These are phyloP conservation scores for Cadophora gregata DNA, from an alignment of 2,329 filamentous ascomycete genomes.

Conservation along the genomic window DNA sequence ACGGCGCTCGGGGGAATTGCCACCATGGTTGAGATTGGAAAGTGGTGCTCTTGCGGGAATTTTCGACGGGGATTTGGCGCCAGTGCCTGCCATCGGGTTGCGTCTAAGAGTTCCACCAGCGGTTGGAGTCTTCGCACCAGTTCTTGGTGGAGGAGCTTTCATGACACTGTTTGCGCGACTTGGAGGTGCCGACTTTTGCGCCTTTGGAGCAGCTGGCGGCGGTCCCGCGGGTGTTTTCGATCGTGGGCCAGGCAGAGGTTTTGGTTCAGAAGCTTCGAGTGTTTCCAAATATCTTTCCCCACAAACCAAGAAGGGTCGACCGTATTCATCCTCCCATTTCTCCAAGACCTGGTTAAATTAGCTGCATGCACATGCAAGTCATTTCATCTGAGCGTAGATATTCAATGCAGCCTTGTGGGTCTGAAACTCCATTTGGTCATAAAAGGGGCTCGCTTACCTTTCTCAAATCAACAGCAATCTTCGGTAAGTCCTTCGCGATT, in stretches of 20 bases:
- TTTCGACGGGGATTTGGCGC: constrained; percentile 64
- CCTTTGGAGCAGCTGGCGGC: constrained; percentile 52
- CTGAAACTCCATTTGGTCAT: neutral
- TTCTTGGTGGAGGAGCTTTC: constrained; percentile 39
- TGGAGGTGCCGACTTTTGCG: constrained; percentile 38
- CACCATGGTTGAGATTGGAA: constrained; percentile 70
- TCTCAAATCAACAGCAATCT: constrained; percentile 82
- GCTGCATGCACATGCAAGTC: constrained; percentile 17
- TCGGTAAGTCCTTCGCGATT: constrained; percentile 94
- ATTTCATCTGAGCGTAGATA: constrained; percentile 8
- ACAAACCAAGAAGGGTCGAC: constrained; percentile 89
- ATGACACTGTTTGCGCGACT: constrained; percentile 40
- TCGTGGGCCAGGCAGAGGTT: constrained; percentile 64
- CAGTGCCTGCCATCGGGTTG: constrained; percentile 38
- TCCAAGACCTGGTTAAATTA: constrained; percentile 61
- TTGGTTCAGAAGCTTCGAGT: constrained; percentile 68
- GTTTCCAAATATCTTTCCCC: constrained; percentile 90
- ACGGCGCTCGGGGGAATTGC: constrained; percentile 80
- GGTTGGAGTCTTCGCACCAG: constrained; percentile 59
- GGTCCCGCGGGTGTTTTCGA: constrained; percentile 78
- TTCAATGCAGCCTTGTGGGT: constrained; percentile 15
- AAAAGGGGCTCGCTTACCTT: constrained; percentile 51
- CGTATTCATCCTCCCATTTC: constrained; percentile 92
- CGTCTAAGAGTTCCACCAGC: constrained; percentile 45
- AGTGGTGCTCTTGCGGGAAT: constrained; percentile 74